These are phyloP conservation scores for Ascomycota sp. DNA, from an alignment of 2,329 filamentous ascomycete species.

Conservation along the genomic window DNA sequence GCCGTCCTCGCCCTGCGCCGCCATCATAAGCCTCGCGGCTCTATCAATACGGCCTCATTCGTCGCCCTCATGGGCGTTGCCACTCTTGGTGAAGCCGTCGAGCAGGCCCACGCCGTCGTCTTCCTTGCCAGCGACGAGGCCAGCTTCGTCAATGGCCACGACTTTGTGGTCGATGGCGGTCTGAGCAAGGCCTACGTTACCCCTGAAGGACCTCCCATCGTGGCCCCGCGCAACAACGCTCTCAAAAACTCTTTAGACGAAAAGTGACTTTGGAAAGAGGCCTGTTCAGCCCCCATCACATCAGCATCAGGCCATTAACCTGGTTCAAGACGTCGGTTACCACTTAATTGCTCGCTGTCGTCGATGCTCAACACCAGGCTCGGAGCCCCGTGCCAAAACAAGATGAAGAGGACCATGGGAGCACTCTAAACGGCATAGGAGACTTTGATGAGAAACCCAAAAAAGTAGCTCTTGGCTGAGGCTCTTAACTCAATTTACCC, in stretches of 20 bases:
- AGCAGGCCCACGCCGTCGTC: slow-evolving; percentile 76
- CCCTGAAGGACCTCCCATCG: slow-evolving; percentile 34
- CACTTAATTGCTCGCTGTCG: no score
- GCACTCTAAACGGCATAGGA: no score
- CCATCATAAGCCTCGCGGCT: slow-evolving; percentile 58
- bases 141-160: slow-evolving; percentile 75
- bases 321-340: no score
- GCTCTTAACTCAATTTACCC: no score
- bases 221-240: slow-evolving; percentile 41
- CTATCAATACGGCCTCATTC: slow-evolving; percentile 81
- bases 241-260: slow-evolving; percentile 24
- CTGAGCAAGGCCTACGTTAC: slow-evolving; percentile 85
- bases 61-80: slow-evolving; percentile 75
- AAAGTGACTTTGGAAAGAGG: no score
- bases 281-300: no score
- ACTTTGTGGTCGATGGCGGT: slow-evolving; percentile 90
- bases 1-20: slow-evolving; percentile 64
- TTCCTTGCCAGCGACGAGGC: slow-evolving; percentile 78
- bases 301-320: no score
- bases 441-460: no score
- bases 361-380: no score
- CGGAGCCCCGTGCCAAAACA: no score
- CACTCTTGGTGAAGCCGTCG: slow-evolving; percentile 80
- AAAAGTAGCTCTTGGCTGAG: no score
- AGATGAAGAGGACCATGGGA: no score